Evolutionary conservation across 2,329 filamentous ascomycete genomes (phyloP), one percentile per base, ranked within the genome.

Genomic region (Botryotinia calthae): DNA sequence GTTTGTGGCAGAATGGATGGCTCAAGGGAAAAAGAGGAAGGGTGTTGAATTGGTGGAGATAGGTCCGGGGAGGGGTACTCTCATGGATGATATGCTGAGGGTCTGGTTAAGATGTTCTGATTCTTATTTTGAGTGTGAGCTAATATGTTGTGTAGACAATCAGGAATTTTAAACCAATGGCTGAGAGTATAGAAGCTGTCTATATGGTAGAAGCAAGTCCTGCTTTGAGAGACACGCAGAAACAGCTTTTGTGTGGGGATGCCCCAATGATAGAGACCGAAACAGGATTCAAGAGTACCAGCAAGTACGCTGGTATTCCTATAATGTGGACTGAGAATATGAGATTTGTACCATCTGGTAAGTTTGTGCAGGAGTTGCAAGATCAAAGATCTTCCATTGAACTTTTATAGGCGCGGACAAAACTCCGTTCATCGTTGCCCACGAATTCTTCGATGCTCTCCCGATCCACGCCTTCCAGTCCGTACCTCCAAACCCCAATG

Each of bases 361-460:
- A 75, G 67, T 73, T 22, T 61, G 22, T 54, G 25, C 58, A 40
- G 6, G 20, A 16, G 62, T 48, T 40, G 31, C 34, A 22, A n/a
- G 34, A 40, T 20, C 4, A 25, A 56, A 40, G 25, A 42, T 42
- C 16, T 61, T 34, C 31, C 25, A 14, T 44, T 51, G 70, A 40
- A 40, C 4, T 44, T 61, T 46, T 10, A 68, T 76, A 91, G 90
- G 88, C 74, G 83, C 89, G 34, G 86, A 87, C 74, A 93, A 92
- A 80, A 93, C 90, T 34, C 95, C 96, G 0, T 97, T 98, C 82
- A 97, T 99, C 74, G 89, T 98, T 66, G 96, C 96, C 7, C 96
- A 99, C 81, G 96, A 99, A 81, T 98, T 99, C 86, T 99, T 99
- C 84, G 96, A 99, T 78, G 96, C 96, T 3, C 90, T 99, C 0